Evolutionary conservation across 2,329 filamentous ascomycete genomes (phyloP).

Genomic region (Corynespora cassiicola): DNA sequence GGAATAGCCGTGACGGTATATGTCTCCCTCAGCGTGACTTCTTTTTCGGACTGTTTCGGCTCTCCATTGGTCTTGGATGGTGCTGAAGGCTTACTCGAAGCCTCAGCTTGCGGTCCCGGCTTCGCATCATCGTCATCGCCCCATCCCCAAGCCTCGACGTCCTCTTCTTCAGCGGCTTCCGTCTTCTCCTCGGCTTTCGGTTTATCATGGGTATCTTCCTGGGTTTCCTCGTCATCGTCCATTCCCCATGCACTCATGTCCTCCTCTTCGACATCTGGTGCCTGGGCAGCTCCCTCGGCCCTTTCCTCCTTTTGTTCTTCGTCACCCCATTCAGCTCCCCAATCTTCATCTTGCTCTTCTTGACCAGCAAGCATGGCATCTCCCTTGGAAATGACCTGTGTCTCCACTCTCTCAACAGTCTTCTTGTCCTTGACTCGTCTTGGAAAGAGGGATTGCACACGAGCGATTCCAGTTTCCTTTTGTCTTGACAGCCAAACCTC

Average conservation of each 20-base stretch:
- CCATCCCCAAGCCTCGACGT: constrained; percentile 82
- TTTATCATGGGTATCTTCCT: constrained; percentile 25
- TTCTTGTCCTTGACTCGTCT: constrained; percentile 71
- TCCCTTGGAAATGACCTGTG: constrained; percentile 74
- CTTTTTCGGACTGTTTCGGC: constrained; percentile 51
- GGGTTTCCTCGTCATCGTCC: constrained; percentile 45
- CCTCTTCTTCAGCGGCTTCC: constrained; percentile 42
- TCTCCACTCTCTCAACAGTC: constrained; percentile 83
- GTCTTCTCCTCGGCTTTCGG: constrained; percentile 42
- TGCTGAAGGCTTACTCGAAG: constrained; percentile 14
- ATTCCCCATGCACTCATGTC: constrained; percentile 58
- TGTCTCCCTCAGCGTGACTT: constrained; percentile 81
- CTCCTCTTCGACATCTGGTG: constrained; percentile 50
- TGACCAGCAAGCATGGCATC: constrained; percentile 68
- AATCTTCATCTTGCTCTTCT: constrained; percentile 64
- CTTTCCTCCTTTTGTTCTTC: constrained; percentile 44
- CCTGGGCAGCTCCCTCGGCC: neutral
- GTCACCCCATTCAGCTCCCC: constrained; percentile 81
- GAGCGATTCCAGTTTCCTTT: constrained; percentile 78
- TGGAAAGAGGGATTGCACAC: constrained; percentile 72
- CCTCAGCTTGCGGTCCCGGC: constrained; percentile 12
- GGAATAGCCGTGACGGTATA: constrained; percentile 92
- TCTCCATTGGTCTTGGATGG: constrained; percentile 40
- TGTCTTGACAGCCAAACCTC: constrained; percentile 86
- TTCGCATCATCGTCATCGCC: constrained; percentile 65